Evolutionary conservation across 495 filamentous ascomycete species (phyloP).

Genomic region (Penicillium psychrofluorescens): DNA sequence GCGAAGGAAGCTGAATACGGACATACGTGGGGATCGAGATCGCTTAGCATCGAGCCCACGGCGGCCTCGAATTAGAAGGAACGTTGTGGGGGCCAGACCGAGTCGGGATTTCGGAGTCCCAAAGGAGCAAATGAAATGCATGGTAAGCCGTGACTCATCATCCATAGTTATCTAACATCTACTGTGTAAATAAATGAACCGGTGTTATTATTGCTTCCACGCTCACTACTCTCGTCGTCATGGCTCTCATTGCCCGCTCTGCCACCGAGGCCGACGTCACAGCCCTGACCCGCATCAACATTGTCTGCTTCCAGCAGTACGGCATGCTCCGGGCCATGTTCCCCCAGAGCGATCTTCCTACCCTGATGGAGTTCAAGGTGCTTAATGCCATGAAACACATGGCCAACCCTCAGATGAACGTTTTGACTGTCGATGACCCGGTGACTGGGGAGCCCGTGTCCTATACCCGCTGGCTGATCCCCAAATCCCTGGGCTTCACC

Average conservation of each 20-base stretch:
- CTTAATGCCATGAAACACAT: slow-evolving; percentile 17
- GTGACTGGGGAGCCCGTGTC: slow-evolving; percentile 6
- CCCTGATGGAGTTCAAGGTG: slow-evolving; percentile 10
- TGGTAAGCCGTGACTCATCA: too few species aligned
- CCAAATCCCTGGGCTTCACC: slow-evolving; percentile 3
- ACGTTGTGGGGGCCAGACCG: too few species aligned
- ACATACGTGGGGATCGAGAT: too few species aligned
- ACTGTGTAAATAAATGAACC: too few species aligned
- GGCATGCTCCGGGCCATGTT: slow-evolving; percentile 8
- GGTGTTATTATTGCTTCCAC: not conserved
- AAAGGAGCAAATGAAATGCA: too few species aligned
- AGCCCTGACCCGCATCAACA: slow-evolving; percentile 15
- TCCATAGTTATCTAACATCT: too few species aligned
- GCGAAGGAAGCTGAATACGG: too few species aligned
- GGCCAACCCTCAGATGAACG: slow-evolving; percentile 16
- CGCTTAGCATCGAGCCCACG: too few species aligned
- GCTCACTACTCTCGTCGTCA: not conserved
- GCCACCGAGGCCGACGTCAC: slow-evolving; percentile 14
- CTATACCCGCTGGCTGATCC: slow-evolving; percentile 18
- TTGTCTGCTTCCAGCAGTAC: slow-evolving; percentile 10
- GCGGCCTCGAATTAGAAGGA: too few species aligned
- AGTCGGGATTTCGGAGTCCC: too few species aligned
- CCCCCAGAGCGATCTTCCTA: slow-evolving; percentile 4
- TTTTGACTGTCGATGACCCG: slow-evolving; percentile 14
- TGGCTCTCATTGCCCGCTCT: slow-evolving; percentile 11